A percentile compares a stretch with the other conserved stretches of the same genome.
phyloP scores from a whole-genome alignment of 768 basidiomycete species.

The Suillus placidus region DNA sequence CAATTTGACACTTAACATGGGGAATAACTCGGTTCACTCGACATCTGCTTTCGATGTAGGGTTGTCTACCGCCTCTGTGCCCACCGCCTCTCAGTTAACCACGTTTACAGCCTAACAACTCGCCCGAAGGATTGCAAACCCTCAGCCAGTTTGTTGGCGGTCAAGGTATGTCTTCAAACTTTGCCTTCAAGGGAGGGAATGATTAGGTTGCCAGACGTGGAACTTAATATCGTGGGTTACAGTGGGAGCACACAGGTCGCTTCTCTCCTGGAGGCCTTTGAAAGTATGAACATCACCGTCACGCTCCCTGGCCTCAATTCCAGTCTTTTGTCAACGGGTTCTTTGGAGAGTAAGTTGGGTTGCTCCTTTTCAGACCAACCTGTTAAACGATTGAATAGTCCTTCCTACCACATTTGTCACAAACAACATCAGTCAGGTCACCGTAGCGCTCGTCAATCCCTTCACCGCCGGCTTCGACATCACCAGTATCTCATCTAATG shows the following conservation, averaged over 20 bases:
- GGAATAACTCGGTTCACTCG: constrained; percentile 58
- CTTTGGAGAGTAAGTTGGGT: constrained; percentile 50
- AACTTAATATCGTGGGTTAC: constrained; percentile 59
- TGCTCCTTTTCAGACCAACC: not conserved
- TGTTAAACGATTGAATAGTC: constrained; percentile 38
- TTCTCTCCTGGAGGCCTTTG: constrained; percentile 63
- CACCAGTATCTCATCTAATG: constrained; percentile 59
- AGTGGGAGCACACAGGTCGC: constrained; percentile 58
- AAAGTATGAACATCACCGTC: constrained; percentile 56
- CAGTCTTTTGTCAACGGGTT: constrained; percentile 56
- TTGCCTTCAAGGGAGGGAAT: not conserved
- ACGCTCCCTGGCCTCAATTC: constrained; percentile 63
- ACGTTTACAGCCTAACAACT: constrained; percentile 55
- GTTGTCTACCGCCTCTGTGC: not conserved
- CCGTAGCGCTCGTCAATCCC: constrained; percentile 64
- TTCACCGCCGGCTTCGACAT: constrained; percentile 64
- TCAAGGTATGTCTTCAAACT: constrained; percentile 41
- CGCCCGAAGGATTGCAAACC: constrained; percentile 59
- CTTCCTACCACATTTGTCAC: constrained; percentile 62
- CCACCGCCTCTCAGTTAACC: not conserved
- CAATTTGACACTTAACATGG: constrained; percentile 58
- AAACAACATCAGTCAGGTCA: constrained; percentile 68
- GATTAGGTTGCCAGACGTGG: constrained; percentile 45
- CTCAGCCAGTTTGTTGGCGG: constrained; percentile 69
- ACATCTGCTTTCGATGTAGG: constrained; percentile 53